Conservation (phyloP, 768 basidiomycete genomes). For the Cystofilobasidium ferigula region DNA sequence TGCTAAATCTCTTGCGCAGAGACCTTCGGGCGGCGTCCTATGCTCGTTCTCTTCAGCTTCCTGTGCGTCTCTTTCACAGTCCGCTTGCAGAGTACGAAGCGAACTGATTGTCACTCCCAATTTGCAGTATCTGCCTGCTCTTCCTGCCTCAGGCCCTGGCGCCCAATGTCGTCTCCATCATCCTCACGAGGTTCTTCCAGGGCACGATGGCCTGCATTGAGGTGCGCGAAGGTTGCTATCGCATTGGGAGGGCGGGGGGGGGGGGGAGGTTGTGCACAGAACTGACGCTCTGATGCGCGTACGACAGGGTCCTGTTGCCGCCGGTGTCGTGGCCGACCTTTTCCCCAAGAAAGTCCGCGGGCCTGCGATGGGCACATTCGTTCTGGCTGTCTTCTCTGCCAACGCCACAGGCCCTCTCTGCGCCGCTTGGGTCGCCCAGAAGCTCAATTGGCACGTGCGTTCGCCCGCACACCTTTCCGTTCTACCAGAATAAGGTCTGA, state of each 20-base stretch:
- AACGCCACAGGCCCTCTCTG: slow-evolving; percentile 28
- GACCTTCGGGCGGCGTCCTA: slow-evolving; percentile 30
- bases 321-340: slow-evolving; percentile 34
- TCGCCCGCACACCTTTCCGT: background rate
- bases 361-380: slow-evolving; percentile 33
- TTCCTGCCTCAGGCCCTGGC: slow-evolving; percentile 33
- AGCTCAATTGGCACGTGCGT: slow-evolving; percentile 26
- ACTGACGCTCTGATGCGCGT: slow-evolving; percentile 16
- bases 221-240: slow-evolving; percentile 26
- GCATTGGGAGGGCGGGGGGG: too few relatives aligned
- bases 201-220: slow-evolving; percentile 31
- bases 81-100: background rate
- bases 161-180: slow-evolving; percentile 28
- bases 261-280: slow-evolving; percentile 26
- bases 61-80: slow-evolving; percentile 22
- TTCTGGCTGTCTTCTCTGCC: slow-evolving; percentile 26
- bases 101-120: slow-evolving; percentile 6
- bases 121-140: slow-evolving; percentile 28
- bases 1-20: slow-evolving; percentile 9
- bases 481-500: background rate
- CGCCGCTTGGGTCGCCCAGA: slow-evolving; percentile 29
- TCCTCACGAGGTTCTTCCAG: slow-evolving; percentile 32
- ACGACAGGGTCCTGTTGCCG: slow-evolving; percentile 32
- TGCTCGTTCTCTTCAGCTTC: slow-evolving; percentile 28
- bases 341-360: slow-evolving; percentile 28